phyloP scores from a whole-genome alignment of 805 yeast species.

The Wickerhamiella parazyma region DNA sequence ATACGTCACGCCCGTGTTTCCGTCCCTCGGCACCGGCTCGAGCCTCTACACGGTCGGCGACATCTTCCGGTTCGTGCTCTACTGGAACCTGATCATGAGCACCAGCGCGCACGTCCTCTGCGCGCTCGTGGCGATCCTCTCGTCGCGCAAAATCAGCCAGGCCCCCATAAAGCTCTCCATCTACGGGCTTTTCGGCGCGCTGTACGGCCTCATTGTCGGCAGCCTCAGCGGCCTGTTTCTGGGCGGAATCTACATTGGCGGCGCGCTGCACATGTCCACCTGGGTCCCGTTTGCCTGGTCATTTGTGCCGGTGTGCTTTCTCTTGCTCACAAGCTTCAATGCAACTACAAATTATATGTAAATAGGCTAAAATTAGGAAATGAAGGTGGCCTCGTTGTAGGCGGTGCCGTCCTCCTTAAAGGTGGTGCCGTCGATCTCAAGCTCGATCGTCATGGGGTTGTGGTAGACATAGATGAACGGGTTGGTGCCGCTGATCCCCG shows the following conservation, averaged over 20 bases:
- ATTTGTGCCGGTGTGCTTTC: constrained; percentile 49
- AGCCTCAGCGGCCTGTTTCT: constrained; percentile 63
- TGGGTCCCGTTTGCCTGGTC: constrained; percentile 91
- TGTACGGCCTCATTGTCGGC: constrained; percentile 53
- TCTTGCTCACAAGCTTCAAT: constrained; percentile 49
- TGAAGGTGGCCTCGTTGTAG: constrained; percentile 73
- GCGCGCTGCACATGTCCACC: constrained; percentile 76
- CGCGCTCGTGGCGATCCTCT: constrained; percentile 45
- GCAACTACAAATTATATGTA: not conserved
- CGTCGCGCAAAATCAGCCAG: constrained; percentile 28
- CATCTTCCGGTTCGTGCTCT: constrained; percentile 70
- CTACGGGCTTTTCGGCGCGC: constrained; percentile 29
- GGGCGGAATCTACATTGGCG: constrained; percentile 65
- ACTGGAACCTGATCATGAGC: constrained; percentile 66
- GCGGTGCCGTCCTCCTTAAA: constrained; percentile 47
- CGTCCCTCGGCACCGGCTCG: constrained; percentile 37
- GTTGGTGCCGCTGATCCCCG: constrained; percentile 89
- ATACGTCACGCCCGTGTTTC: constrained; percentile 64
- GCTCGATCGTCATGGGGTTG: constrained; percentile 42
- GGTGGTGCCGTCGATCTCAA: constrained; percentile 29
- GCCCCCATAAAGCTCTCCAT: constrained; percentile 14
- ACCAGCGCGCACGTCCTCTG: constrained; percentile 48
- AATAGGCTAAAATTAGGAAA: constrained; percentile 26
- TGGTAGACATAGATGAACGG: constrained; percentile 94
- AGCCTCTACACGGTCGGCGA: constrained; percentile 56